These are phyloP conservation scores for Penicillium sumatraense DNA, from an alignment of 2,329 filamentous ascomycete species.

Conservation along the genomic window DNA sequence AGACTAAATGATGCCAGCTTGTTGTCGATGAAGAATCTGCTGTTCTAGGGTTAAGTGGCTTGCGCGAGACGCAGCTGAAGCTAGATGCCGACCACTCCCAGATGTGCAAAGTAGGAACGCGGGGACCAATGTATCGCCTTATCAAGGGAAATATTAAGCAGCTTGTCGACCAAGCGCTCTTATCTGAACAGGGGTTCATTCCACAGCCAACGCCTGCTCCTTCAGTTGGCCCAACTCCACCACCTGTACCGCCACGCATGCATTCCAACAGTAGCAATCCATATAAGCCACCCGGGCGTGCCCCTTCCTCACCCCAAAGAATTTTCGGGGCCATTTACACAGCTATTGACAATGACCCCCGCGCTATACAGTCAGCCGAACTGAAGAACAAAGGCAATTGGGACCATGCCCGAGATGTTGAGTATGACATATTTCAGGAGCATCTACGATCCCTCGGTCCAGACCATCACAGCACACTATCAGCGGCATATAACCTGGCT, in stretches of 20 bases:
- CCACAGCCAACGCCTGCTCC: constrained; percentile 25
- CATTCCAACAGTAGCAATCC: constrained; percentile 34
- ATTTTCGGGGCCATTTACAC: constrained; percentile 26
- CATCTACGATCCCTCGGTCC: constrained; percentile 32
- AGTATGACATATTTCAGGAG: constrained; percentile 38
- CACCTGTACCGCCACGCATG: constrained; percentile 33
- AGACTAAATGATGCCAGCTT: constrained; percentile 27
- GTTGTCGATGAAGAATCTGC: constrained; percentile 43
- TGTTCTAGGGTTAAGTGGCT: constrained; percentile 36
- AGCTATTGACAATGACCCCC: constrained; percentile 32
- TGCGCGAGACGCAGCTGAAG: constrained; percentile 41
- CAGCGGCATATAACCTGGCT: constrained; percentile 32
- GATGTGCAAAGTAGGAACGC: constrained; percentile 38
- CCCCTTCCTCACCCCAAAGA: constrained; percentile 12
- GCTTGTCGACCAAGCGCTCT: constrained; percentile 34
- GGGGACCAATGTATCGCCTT: constrained; percentile 36
- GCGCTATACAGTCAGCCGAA: constrained; percentile 31
- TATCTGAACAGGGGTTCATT: constrained; percentile 36
- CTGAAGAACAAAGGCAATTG: constrained; percentile 32
- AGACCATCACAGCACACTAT: constrained; percentile 35
- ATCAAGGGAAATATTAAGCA: constrained; percentile 41
- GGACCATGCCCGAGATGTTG: constrained; percentile 34
- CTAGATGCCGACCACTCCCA: constrained; percentile 42
- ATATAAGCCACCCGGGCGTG: constrained; percentile 21
- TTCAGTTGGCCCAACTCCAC: constrained; percentile 12